Base-by-base conservation (phyloP, 2,329 filamentous ascomycete genomes). In the Bertia moriformis region DNA sequence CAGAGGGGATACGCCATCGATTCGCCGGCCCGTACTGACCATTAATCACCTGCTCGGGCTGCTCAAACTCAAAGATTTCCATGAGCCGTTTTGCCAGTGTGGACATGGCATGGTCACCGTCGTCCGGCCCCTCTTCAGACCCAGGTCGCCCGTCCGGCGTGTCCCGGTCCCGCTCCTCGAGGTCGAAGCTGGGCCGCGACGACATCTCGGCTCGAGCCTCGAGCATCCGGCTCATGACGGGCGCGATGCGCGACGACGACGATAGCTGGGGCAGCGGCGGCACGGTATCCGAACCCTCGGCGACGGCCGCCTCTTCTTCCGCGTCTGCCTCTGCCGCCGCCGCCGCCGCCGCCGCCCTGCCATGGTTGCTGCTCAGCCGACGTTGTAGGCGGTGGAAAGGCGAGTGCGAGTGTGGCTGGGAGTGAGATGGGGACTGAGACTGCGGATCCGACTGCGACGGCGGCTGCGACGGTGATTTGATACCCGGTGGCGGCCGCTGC, bases 31-130 rank as follows among this genome's bases (percentile, higher is more conserved):
- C 57, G 40, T 57, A 81, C 78, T 78, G 56, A 27, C 22, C 22
- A 10, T 83, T 78, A 44, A 94, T 77, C 17, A 96, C 84, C 44
- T 87, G 80, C 54, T 98, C 91, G 0, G 82, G 71, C 27, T 73
- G 66, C 19, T 86, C 77, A 47, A 95, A 91, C 38, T 81, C 72
- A 51, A 93, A 94, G 44, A 93, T 93, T 44, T 91, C 78, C 66
- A 78, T 86, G 24, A 94, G 59, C 42, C 78, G 73, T 41, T 69
- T 71, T 1, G 83, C 78, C 39, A 94, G 67, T 14, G 71, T 71
- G 4, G 71, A 72, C 4, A 72, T 62, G 1, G 63, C 60, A 3
- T 50, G 45, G 4, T 62, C 60, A 19, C 55, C 56, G n/a, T 44
- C 45, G 4, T 53, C 41, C 10, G 46, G 42, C 7, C 49, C 56